Evolutionary conservation across 2,329 filamentous ascomycete species (phyloP).

Genomic region (Leptosphaerulina australis): DNA sequence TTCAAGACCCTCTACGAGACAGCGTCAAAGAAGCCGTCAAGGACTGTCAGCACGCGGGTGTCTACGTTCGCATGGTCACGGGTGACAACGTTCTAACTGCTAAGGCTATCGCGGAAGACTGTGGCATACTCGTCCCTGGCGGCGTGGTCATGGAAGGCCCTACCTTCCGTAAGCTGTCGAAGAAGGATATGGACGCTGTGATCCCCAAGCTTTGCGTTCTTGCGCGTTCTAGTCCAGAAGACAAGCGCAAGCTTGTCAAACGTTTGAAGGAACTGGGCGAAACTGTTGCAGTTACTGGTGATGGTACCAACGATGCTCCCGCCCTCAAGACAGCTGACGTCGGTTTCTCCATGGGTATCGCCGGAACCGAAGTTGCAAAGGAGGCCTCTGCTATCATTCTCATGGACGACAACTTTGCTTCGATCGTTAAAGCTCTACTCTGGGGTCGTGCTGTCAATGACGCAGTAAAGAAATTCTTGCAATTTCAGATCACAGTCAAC

Average conservation of each 20-base stretch:
- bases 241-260: conserved; percentile 70
- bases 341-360: conserved; percentile 85
- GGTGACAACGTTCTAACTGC: conserved; percentile 82
- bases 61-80: conserved; percentile 84
- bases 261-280: conserved; percentile 70
- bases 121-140: conserved; percentile 73
- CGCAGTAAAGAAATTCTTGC: conserved; percentile 51
- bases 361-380: conserved; percentile 83
- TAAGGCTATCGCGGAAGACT: conserved; percentile 78
- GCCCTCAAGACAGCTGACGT: conserved; percentile 82
- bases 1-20: conserved; percentile 78
- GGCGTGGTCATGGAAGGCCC: conserved; percentile 80
- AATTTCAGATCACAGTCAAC: conserved; percentile 83
- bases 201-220: conserved; percentile 70
- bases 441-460: conserved; percentile 66
- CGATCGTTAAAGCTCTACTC: conserved; percentile 82
- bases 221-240: conserved; percentile 71
- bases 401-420: conserved; percentile 87
- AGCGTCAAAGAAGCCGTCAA: conserved; percentile 76
- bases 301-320: conserved; percentile 83
- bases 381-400: conserved; percentile 84
- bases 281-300: conserved; percentile 81
- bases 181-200: conserved; percentile 60
- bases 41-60: conserved; percentile 75
- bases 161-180: conserved; percentile 73